A percentile compares a stretch with the other conserved stretches of the same genome.
phyloP scores from a whole-genome alignment of 192 early-diverging fungal species.

The Linnemannia elongata region DNA sequence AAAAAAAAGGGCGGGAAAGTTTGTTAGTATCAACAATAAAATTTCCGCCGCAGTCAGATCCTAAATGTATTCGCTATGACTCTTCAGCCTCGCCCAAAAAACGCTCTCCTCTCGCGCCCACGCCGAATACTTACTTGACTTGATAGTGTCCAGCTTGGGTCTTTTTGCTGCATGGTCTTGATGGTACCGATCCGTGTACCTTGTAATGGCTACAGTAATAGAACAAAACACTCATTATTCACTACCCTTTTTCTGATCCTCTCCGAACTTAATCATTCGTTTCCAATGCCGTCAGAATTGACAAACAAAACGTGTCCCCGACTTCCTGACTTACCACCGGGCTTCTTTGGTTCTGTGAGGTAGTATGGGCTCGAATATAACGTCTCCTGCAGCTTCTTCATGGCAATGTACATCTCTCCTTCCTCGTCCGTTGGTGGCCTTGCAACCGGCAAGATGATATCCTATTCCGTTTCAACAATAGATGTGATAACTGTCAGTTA shows the following conservation, averaged over 20 bases:
- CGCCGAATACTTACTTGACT: slow-evolving; percentile 28
- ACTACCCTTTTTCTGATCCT: background rate
- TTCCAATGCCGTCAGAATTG: background rate
- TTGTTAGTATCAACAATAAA: background rate
- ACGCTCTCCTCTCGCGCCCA: too few relatives aligned
- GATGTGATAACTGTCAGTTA: background rate
- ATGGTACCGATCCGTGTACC: slow-evolving; percentile 54
- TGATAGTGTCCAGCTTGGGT: slow-evolving; percentile 39
- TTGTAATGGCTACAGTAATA: slow-evolving; percentile 29
- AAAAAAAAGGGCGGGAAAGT: background rate
- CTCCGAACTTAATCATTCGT: background rate
- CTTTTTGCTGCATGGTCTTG: slow-evolving; percentile 36
- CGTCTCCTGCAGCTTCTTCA: slow-evolving; percentile 35
- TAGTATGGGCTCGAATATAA: slow-evolving; percentile 40
- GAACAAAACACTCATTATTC: background rate
- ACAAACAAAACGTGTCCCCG: background rate
- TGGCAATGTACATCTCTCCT: slow-evolving; percentile 26
- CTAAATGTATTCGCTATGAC: background rate
- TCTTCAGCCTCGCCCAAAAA: background rate
- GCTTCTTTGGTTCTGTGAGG: slow-evolving; percentile 51
- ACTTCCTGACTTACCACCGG: slow-evolving; percentile 20
- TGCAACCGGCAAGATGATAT: slow-evolving; percentile 41
- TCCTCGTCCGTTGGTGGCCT: slow-evolving; percentile 30
- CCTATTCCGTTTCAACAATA: slow-evolving; percentile 10
- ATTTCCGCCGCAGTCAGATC: slow-evolving; percentile 9